These are phyloP conservation scores for Spatholobus suberectus DNA, from an alignment of 306 rosid species.

Conservation along the genomic window DNA sequence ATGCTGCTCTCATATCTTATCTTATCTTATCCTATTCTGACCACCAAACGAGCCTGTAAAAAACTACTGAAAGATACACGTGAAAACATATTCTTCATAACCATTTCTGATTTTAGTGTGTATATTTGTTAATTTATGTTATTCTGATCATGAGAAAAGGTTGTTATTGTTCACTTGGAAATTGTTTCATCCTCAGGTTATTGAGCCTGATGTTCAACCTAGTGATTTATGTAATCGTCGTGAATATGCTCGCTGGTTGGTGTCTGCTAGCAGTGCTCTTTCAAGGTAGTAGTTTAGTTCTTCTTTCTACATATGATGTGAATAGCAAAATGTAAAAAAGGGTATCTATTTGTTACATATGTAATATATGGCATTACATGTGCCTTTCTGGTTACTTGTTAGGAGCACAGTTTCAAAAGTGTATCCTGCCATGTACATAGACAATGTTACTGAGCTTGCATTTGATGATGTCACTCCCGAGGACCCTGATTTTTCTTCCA, in stretches of 20 bases:
- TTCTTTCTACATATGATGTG: conserved; percentile 18
- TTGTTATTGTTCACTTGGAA: conserved; percentile 23
- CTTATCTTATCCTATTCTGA: too few relatives aligned
- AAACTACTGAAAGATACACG: conserved; percentile 1
- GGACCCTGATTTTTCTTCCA: conserved; percentile 93
- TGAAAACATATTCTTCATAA: conserved; percentile 20
- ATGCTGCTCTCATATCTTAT: too few relatives aligned
- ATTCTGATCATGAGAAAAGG: conserved; percentile 4
- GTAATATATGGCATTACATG: conserved; percentile 32
- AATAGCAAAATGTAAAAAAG: conserved; percentile 5
- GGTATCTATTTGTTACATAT: conserved; percentile 5
- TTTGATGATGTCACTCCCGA: conserved; percentile 88
- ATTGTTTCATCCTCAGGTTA: conserved; percentile 63
- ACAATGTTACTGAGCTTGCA: conserved; percentile 88
- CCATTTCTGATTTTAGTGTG: conserved; percentile 9
- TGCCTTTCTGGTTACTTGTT: conserved; percentile 40
- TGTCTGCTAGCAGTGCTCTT: conserved; percentile 88
- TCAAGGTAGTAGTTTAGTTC: conserved; percentile 70
- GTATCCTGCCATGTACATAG: conserved; percentile 97
- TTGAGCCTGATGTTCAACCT: conserved; percentile 89
- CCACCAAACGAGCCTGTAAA: too few relatives aligned
- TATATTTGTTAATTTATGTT: conserved; percentile 1
- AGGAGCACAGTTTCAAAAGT: conserved; percentile 89
- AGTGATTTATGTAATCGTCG: conserved; percentile 93
- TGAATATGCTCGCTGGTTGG: conserved; percentile 97